A percentile compares a stretch with the other conserved stretches of the same genome.
phyloP scores from a whole-genome alignment of 1,284 basidiomycete species.

The Ceratobasidium sp. region DNA sequence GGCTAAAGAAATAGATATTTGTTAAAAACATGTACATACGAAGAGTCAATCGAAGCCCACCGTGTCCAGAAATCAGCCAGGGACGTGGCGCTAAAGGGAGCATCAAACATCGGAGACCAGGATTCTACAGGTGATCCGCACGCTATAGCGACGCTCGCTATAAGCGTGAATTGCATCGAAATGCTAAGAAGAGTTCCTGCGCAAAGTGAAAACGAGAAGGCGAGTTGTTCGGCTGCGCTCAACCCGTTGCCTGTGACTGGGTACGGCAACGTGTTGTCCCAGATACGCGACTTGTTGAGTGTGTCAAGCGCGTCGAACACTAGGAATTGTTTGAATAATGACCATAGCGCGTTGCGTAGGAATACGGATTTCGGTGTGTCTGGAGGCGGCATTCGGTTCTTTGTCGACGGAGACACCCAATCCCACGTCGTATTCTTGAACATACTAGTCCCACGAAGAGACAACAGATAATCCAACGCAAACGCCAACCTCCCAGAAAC shows the following conservation, averaged over 20 bases:
- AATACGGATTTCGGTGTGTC: conserved; percentile 26
- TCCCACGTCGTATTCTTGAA: conserved; percentile 45
- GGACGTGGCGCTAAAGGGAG: conserved; percentile 34
- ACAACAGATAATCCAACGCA: conserved; percentile 43
- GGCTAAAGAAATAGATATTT: conserved; percentile 12
- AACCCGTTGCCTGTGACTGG: conserved; percentile 31
- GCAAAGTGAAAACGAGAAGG: conserved; percentile 24
- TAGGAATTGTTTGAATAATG: conserved; percentile 38
- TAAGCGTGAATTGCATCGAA: conserved; percentile 21
- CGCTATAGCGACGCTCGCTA: conserved; percentile 30
- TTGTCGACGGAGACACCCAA: conserved; percentile 38
- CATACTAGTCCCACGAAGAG: conserved; percentile 44
- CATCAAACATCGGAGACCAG: conserved; percentile 45
- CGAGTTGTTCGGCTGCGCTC: conserved; percentile 34
- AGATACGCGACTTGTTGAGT: conserved; percentile 39
- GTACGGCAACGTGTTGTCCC: conserved; percentile 7
- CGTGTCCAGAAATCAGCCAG: conserved; percentile 46
- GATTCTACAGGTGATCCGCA: conserved; percentile 28
- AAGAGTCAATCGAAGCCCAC: conserved; percentile 2
- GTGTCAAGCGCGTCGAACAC: conserved; percentile 45
- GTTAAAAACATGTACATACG: too few relatives aligned
- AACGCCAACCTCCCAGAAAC: conserved; percentile 40
- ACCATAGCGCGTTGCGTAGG: conserved; percentile 19
- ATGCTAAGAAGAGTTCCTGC: conserved; percentile 28
- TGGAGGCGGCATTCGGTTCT: conserved; percentile 16